Evolutionary conservation across 805 yeast species (phyloP), one percentile per base, ranked within the genome.

Genomic region (Suhomyces vadensis): DNA sequence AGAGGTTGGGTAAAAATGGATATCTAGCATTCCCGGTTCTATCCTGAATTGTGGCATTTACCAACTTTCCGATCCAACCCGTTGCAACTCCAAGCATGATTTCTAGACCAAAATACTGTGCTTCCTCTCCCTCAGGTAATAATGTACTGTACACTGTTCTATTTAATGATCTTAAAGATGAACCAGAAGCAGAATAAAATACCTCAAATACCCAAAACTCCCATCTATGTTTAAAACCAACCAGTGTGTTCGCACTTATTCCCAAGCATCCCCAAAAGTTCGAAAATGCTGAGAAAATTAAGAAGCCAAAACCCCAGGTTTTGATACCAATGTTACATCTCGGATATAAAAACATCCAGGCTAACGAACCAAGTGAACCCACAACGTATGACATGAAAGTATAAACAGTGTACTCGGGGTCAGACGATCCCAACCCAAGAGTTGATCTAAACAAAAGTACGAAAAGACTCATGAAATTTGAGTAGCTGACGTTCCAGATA

Each of bases 181-280:
- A 63, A 8, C 71, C 63, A 1, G 66, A 39, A 3, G 64, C 54
- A 7, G 69, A 57, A 42, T 64, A 66, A n/a, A 69, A 47, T 0
- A 69, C 63, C 37, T 68, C 73, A 48, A 69, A 64, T 0, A 61
- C 20, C 75, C 75, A 71, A 42, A 71, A 71, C 47, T 71, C 75
- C 71, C 73, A 66, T 21, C 74, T 42, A 39, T 64, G 61, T 44
- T 69, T 69, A 57, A 68, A 69, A 1, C 75, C 75, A 31, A 70
- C 56, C n/a, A 36, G 46, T 0, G 60, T 47, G 4, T 44, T 26
- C 3, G 37, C 9, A 27, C 57, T 60, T 2, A 68, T 61, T 1
- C 75, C 75, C 6, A 69, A 40, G 39, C 67, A 58, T 0, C 70
- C 73, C 74, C 73, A 69, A 35, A 71, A 61, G 44, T 69, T 69